Base-by-base conservation (phyloP, 768 basidiomycete species). In the Pulveroboletus sp. region DNA sequence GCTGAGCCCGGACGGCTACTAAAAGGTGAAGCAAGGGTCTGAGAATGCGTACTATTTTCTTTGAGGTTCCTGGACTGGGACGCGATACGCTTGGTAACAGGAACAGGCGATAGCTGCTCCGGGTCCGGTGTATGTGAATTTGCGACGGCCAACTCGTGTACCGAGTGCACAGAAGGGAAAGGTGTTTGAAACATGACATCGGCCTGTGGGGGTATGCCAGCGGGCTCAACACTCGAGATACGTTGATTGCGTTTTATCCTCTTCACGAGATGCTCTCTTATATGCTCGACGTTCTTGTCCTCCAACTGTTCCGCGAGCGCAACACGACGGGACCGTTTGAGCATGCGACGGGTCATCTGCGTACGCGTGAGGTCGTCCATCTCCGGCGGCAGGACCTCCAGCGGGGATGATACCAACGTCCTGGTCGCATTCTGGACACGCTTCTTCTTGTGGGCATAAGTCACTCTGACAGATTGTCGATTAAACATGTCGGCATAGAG, bases 311-410 rank as follows among this genome's bases (percentile, higher is more conserved):
- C 63, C 14, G 57, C 50, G 37, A 62, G 56, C 11, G 62, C 54
- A 13, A 61, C 63, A n/a, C 69, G 68, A 49, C 76, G 73, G 11
- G 75, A 72, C 14, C 77, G 68, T 55, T 78, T 78, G 55, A 75
- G 71, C 69, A 76, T 75, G 23, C 76, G 69, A 17, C 58, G 69
- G 21, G 70, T 65, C 67, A 77, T 73, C 63, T 76, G 72, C 7
- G 65, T 50, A 24, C 65, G 60, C 5, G 74, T 63, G 17, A 76
- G 55, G 51, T 71, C 68, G 24, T 69, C 62, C 23, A 38, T 47
- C 5, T 63, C 56, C 20, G 53, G 49, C 25, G 63, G 41, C 44
- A 71, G 53, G 49, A 51, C 43, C 40, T 67, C 61, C 27, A 69
- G 41, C 2, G 66, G 67, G 36, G 66, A 68, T 1, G 67, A 67